These are phyloP conservation scores for Zanthoxylum bungeanum DNA, from an alignment of 345 rosid species.

Conservation along the genomic window DNA sequence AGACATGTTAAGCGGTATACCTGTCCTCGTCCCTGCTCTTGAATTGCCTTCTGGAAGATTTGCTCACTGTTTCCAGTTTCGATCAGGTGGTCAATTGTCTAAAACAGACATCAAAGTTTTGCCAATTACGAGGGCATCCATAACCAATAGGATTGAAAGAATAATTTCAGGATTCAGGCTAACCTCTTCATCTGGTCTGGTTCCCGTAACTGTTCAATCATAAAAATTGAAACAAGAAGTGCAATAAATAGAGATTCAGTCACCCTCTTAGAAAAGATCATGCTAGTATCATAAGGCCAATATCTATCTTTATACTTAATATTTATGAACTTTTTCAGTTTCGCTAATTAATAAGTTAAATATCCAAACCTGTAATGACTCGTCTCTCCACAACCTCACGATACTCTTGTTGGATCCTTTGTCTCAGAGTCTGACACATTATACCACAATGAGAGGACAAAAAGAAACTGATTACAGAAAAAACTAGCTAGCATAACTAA, in stretches of 20 bases:
- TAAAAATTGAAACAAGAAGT: constrained; percentile 11
- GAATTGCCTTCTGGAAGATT: constrained; percentile 86
- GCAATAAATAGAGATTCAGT: constrained; percentile 3
- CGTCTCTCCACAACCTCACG: constrained; percentile 93
- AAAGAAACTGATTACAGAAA: neutral
- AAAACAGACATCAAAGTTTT: constrained; percentile 5
- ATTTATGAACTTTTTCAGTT: neutral
- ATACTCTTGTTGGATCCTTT: constrained; percentile 82
- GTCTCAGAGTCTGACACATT: constrained; percentile 65
- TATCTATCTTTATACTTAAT: neutral
- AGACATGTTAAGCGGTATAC: constrained; percentile 26
- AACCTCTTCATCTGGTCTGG: constrained; percentile 71
- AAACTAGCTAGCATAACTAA: neutral
- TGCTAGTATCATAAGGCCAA: neutral
- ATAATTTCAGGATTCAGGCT: constrained; percentile 16
- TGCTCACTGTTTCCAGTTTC: constrained; percentile 97
- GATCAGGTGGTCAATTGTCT: constrained; percentile 84
- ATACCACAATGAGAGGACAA: constrained; percentile 10
- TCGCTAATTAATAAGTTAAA: neutral
- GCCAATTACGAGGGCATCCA: constrained; percentile 24
- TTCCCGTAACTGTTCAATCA: constrained; percentile 52
- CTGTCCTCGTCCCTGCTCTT: constrained; percentile 94
- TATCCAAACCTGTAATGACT: constrained; percentile 63
- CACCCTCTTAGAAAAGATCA: neutral
- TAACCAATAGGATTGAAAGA: constrained; percentile 9